phyloP scores from a whole-genome alignment of 192 early-diverging fungal species.

The Coemansia sp. region DNA sequence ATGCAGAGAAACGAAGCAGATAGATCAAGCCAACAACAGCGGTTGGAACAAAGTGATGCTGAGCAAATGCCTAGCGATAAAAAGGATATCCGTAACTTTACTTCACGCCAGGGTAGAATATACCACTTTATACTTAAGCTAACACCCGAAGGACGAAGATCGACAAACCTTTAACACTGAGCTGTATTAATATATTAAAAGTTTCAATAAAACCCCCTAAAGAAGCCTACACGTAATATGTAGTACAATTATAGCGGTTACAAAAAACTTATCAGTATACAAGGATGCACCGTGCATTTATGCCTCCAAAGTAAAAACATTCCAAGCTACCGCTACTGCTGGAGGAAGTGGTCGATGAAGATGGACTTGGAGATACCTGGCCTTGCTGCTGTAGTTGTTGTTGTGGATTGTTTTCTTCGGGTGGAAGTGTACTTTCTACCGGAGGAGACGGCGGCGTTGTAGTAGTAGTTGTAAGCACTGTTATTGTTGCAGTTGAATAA shows the following conservation, averaged over 20 bases:
- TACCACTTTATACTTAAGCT: conserved; percentile 37
- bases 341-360: not conserved
- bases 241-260: no score
- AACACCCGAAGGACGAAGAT: conserved; percentile 39
- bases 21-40: not conserved
- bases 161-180: not conserved
- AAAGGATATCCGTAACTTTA: conserved; percentile 34
- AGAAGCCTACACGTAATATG: no score
- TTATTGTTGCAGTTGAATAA: not conserved
- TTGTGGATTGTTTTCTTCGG: not conserved
- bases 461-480: not conserved
- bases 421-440: not conserved
- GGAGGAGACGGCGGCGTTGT: not conserved
- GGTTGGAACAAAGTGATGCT: not conserved
- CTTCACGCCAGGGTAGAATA: conserved; percentile 30
- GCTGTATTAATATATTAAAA: not conserved
- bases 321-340: not conserved
- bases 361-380: not conserved
- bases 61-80: conserved; percentile 21
- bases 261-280: not conserved
- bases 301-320: not conserved
- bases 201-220: not conserved
- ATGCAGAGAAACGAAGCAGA: conserved; percentile 18
- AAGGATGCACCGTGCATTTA: not conserved
- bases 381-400: not conserved